Evolutionary conservation across 1,139 yeast species (phyloP).

Genomic region (Candida freyschussii): DNA sequence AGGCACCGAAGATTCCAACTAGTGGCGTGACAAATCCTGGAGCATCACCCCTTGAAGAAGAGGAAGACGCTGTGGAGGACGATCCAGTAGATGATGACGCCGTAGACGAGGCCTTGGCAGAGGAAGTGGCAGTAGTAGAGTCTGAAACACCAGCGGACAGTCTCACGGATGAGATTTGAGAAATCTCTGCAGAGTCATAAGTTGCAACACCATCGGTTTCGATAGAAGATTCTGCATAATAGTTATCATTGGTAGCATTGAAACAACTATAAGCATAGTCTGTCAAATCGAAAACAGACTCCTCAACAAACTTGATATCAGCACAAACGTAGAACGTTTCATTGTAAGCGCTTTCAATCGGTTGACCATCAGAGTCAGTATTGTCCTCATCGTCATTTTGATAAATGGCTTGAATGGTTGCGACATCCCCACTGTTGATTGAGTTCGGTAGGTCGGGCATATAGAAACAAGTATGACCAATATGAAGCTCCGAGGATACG

Average conservation of each 20-base stretch:
- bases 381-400: slow-evolving; percentile 34
- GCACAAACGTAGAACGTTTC: slow-evolving; percentile 38
- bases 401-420: slow-evolving; percentile 37
- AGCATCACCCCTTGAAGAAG: slow-evolving; percentile 19
- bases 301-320: slow-evolving; percentile 35
- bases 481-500: slow-evolving; percentile 33
- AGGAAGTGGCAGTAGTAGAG: slow-evolving; percentile 11
- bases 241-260: slow-evolving; percentile 35
- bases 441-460: slow-evolving; percentile 35
- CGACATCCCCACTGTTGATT: slow-evolving; percentile 33
- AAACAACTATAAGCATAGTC: slow-evolving; percentile 33
- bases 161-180: slow-evolving; percentile 21
- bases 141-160: slow-evolving; percentile 16
- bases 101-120: slow-evolving; percentile 15
- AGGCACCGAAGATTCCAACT: slow-evolving; percentile 9
- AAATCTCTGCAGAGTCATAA: slow-evolving; percentile 12
- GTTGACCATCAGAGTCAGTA: slow-evolving; percentile 16
- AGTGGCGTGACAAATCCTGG: slow-evolving; percentile 13
- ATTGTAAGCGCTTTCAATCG: slow-evolving; percentile 18
- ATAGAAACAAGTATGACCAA: slow-evolving; percentile 39
- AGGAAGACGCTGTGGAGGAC: slow-evolving; percentile 12
- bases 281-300: slow-evolving; percentile 31
- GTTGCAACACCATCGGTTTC: slow-evolving; percentile 22
- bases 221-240: slow-evolving; percentile 26
- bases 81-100: slow-evolving; percentile 16